Evolutionary conservation across 2,329 filamentous ascomycete genomes (phyloP).

Genomic region (Fusarium sp.): DNA sequence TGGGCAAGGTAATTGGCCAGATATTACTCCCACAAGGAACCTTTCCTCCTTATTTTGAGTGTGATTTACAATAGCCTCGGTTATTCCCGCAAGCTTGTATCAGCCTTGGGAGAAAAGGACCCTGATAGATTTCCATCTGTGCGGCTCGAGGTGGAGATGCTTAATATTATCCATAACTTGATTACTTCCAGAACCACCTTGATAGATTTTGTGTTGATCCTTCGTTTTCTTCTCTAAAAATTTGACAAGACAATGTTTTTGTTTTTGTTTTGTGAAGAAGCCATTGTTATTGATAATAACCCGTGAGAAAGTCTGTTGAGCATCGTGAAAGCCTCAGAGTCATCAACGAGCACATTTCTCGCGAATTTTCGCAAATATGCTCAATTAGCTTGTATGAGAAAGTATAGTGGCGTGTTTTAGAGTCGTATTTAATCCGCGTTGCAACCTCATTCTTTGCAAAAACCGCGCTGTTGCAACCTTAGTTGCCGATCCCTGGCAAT

Average conservation of each 20-base stretch:
- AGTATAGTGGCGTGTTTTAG: not conserved
- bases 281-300: not conserved
- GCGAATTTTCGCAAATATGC: constrained; percentile 5
- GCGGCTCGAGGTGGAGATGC: not conserved
- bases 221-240: not conserved
- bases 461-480: not conserved
- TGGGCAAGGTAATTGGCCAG: not conserved
- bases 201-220: not conserved
- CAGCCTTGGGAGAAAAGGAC: not conserved
- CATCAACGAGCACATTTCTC: not conserved
- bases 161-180: not conserved
- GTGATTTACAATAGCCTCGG: not conserved
- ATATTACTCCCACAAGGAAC: not conserved
- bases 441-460: not conserved
- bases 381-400: not conserved
- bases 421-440: not conserved
- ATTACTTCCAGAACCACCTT: constrained; percentile 5
- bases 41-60: not conserved
- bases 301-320: not conserved
- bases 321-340: not conserved
- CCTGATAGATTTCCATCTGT: constrained; percentile 13
- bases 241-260: fast-evolving
- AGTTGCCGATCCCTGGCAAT: not conserved
- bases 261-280: not conserved
- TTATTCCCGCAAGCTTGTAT: not conserved